Conservation (phyloP, 352 stramenopile genomes). For the Phytophthora foliorum region DNA sequence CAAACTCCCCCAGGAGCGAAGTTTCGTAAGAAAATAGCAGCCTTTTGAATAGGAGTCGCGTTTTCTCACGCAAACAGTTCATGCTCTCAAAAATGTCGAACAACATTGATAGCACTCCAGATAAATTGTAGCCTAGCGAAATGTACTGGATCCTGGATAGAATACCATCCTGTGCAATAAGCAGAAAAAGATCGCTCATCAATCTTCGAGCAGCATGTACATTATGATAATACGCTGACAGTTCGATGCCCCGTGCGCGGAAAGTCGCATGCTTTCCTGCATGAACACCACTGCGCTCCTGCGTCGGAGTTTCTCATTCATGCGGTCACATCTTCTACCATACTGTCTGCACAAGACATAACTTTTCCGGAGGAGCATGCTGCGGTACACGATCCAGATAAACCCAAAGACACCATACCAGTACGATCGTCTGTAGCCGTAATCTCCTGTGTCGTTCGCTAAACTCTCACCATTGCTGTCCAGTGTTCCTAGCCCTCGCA, state of each 20-base stretch:
- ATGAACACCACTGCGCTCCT: conserved; percentile 29
- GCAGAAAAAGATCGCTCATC: conserved; percentile 43
- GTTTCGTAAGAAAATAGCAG: conserved; percentile 36
- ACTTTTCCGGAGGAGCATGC: conserved; percentile 27
- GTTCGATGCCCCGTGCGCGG: conserved; percentile 25
- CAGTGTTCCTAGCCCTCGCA: conserved; percentile 24
- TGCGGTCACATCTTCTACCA: conserved; percentile 15
- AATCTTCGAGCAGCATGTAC: conserved; percentile 34
- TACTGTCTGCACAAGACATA: conserved; percentile 29
- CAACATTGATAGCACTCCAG: conserved; percentile 30
- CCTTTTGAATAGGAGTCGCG: conserved; percentile 17
- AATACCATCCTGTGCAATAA: conserved; percentile 34
- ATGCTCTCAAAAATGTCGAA: conserved; percentile 37
- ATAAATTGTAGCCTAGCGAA: conserved; percentile 42
- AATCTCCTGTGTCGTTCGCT: conserved; percentile 18
- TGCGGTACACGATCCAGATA: conserved; percentile 32
- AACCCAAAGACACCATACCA: conserved; percentile 32
- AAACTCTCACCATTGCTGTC: conserved; percentile 27
- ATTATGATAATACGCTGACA: conserved; percentile 27
- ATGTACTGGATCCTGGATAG: conserved; percentile 32
- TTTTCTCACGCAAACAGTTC: conserved; percentile 11
- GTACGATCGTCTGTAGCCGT: conserved; percentile 30
- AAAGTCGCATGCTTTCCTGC: conserved; percentile 34
- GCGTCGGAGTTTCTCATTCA: conserved; percentile 10
- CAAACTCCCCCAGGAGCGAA: conserved; percentile 23